Evolutionary conservation across 1,284 basidiomycete genomes (phyloP).

Genomic region (Moesziomyces aphidis): DNA sequence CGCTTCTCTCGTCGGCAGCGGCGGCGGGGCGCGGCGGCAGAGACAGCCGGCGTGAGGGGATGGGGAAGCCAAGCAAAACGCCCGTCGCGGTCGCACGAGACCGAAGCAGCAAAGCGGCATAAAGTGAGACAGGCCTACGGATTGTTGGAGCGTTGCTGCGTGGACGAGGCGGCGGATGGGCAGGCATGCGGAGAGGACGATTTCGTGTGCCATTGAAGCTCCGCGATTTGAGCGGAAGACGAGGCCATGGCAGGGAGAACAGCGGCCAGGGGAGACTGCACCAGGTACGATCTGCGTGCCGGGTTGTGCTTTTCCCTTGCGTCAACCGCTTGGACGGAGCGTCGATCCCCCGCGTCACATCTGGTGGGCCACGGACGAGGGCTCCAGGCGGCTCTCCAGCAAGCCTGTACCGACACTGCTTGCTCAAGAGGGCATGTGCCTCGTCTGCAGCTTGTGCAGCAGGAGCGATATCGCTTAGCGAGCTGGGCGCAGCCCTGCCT

Average conservation of each 20-base stretch:
- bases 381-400: too few species aligned
- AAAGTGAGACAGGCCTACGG: constrained; percentile 10
- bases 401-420: too few species aligned
- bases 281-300: not conserved
- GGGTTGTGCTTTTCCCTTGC: not conserved
- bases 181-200: not conserved
- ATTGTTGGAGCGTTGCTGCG: constrained; percentile 1
- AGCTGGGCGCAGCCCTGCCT: not conserved
- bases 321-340: not conserved
- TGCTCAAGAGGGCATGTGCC: too few species aligned
- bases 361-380: too few species aligned
- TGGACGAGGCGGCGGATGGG: not conserved
- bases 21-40: not conserved
- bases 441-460: not conserved
- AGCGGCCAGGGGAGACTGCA: not conserved
- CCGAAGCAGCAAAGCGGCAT: not conserved
- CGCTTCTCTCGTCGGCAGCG: not conserved
- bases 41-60: not conserved
- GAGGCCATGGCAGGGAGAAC: not conserved
- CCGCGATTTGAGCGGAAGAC: not conserved
- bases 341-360: not conserved
- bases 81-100: not conserved
- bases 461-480: not conserved
- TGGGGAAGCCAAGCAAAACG: not conserved
- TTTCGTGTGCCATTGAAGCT: not conserved